Percentiles rank a stretch among this genome's conserved stretches.
These are phyloP conservation scores for Mucor lusitanicus DNA, from an alignment of 371 early-diverging fungal species.

Conservation along the genomic window DNA sequence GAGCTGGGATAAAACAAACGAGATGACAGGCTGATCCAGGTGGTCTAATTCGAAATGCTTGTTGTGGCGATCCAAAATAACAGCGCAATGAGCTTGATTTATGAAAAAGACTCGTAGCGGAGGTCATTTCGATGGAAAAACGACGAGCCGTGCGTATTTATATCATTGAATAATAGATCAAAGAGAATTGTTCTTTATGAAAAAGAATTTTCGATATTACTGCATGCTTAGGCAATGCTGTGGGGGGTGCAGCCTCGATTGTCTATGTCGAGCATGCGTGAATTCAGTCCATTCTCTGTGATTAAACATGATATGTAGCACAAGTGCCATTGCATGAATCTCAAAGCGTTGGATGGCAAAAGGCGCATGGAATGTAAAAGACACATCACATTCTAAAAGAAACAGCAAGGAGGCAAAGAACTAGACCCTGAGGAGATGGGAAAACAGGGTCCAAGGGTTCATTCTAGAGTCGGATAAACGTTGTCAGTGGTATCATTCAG, in stretches of 20 bases:
- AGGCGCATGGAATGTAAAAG: not conserved
- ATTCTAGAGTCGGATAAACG: not conserved
- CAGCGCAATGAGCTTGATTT: not conserved
- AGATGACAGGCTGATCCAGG: not conserved
- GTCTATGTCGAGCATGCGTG: not conserved
- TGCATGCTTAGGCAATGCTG: not conserved
- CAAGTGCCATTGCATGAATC: not conserved
- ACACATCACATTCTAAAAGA: not conserved
- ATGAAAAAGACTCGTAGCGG: not conserved
- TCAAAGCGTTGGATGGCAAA: not conserved
- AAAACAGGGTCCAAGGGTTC: slow-evolving; percentile 2
- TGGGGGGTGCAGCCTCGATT: not conserved
- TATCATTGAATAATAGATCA: not conserved
- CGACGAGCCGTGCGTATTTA: not conserved
- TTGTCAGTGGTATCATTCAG: not conserved
- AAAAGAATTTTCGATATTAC: not conserved
- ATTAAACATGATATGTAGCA: not conserved
- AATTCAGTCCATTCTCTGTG: not conserved
- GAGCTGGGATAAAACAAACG: not conserved
- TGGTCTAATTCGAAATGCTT: not conserved
- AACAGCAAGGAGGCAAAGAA: not conserved
- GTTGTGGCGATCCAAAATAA: not conserved
- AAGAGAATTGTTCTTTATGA: not conserved
- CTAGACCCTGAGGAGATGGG: not conserved
- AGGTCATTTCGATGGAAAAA: not conserved